Conservation (phyloP, 2,329 filamentous ascomycete genomes). For the Neodidymelliopsis sp. region DNA sequence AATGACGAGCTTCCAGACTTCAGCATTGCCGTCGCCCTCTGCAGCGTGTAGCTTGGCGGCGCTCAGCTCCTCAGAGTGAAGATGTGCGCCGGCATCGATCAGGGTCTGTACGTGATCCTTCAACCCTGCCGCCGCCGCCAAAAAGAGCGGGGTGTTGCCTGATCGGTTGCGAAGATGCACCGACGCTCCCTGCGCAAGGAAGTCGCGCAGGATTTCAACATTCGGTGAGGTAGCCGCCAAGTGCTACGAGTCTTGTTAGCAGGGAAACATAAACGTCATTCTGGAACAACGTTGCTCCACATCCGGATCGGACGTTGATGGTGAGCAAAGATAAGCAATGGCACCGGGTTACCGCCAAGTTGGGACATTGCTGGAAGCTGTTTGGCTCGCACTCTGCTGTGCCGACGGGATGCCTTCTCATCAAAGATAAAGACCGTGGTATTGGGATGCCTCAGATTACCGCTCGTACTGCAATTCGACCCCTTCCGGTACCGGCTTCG, state of each 20-base stretch:
- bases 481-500: conserved; percentile 40
- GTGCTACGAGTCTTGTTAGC: conserved; percentile 52
- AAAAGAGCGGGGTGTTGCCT: conserved; percentile 65
- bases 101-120: conserved; percentile 62
- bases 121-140: conserved; percentile 65
- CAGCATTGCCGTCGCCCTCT: conserved; percentile 42
- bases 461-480: conserved; percentile 15
- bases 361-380: conserved; percentile 25
- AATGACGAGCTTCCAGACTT: conserved; percentile 44
- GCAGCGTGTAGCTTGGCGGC: conserved; percentile 58
- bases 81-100: conserved; percentile 64
- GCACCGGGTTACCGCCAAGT: conserved; percentile 32
- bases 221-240: conserved; percentile 65
- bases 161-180: conserved; percentile 67
- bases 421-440: conserved; percentile 36
- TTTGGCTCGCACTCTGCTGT: conserved; percentile 31
- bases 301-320: conserved; percentile 20
- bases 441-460: conserved; percentile 33
- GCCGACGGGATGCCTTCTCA: conserved; percentile 41
- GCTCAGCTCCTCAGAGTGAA: conserved; percentile 64
- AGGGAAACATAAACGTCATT: conserved; percentile 30
- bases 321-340: conserved; percentile 42
- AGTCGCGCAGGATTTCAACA: conserved; percentile 62
- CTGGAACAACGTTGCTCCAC: conserved; percentile 36
- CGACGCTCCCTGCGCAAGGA: conserved; percentile 64